These are phyloP conservation scores for Friedmanniomyces endolithicus DNA, from an alignment of 495 filamentous ascomycete species.

Conservation along the genomic window DNA sequence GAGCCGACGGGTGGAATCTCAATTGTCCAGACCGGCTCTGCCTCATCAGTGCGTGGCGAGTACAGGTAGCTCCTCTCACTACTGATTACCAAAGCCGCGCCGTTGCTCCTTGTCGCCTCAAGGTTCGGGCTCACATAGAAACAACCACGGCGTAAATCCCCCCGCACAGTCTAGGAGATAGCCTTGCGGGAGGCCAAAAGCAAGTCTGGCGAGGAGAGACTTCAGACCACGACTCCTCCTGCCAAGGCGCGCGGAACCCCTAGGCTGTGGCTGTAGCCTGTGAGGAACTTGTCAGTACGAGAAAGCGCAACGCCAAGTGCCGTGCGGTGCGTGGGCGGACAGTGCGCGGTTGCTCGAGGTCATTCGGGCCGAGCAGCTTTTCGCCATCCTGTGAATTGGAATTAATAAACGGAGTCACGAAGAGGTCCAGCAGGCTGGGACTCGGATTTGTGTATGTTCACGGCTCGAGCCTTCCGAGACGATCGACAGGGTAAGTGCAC, in stretches of 20 bases:
- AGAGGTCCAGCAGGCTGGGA: neutral
- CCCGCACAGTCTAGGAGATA: neutral
- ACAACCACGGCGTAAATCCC: neutral
- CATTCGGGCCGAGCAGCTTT: neutral
- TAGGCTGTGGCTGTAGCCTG: too few relatives aligned
- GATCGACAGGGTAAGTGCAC: neutral
- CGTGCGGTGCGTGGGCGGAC: neutral
- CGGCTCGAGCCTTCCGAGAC: neutral
- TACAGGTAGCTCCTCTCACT: too few relatives aligned
- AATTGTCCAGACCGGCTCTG: too few relatives aligned
- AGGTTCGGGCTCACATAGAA: neutral
- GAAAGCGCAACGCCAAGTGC: neutral
- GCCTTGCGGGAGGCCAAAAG: neutral
- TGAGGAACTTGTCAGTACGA: too few relatives aligned
- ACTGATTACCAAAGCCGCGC: neutral
- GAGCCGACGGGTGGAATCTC: too few relatives aligned
- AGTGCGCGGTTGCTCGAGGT: neutral
- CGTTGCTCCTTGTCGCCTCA: neutral
- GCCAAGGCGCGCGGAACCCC: neutral
- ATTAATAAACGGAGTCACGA: neutral
- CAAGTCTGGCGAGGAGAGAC: too few relatives aligned
- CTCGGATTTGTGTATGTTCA: neutral
- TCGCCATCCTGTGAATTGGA: neutral
- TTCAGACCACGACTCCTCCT: neutral
- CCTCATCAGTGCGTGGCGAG: too few relatives aligned